phyloP scores from a whole-genome alignment of 352 stramenopile genomes.

The Peronospora destructor region DNA sequence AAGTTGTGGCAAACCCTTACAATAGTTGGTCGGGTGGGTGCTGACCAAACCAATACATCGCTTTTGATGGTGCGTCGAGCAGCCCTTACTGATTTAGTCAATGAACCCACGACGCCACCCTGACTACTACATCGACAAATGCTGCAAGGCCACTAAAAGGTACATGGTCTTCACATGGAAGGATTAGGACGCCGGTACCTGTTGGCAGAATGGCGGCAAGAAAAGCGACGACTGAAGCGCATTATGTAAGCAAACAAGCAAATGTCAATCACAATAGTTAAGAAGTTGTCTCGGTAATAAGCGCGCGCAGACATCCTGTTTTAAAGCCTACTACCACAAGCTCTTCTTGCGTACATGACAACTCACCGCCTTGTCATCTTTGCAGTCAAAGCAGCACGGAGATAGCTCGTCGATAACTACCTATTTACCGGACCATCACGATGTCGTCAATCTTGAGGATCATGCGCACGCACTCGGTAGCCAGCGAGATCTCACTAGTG shows the following conservation, averaged over 20 bases:
- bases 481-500: conserved; percentile 94
- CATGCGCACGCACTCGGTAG: conserved; percentile 98
- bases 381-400: background rate
- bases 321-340: conserved; percentile 5
- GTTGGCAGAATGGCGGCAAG: conserved; percentile 51
- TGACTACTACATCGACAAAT: conserved; percentile 22
- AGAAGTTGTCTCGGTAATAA: conserved; percentile 13
- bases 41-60: too few relatives aligned
- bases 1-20: too few relatives aligned
- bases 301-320: conserved; percentile 3
- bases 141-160: conserved; percentile 8
- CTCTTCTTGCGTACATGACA: conserved; percentile 4
- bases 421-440: conserved; percentile 90
- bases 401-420: conserved; percentile 7
- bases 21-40: too few relatives aligned
- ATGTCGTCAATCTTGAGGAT: conserved; percentile 99
- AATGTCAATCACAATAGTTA: conserved; percentile 27
- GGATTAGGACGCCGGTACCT: conserved; percentile 38
- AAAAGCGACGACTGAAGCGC: conserved; percentile 14
- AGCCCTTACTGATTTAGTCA: conserved; percentile 16
- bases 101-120: conserved; percentile 18
- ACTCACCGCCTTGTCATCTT: conserved; percentile 5
- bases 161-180: conserved; percentile 44
- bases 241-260: conserved; percentile 4
- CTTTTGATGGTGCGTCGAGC: background rate